Evolutionary conservation across 2,329 filamentous ascomycete genomes (phyloP).

Genomic region (Teratosphaeria gauchensis): DNA sequence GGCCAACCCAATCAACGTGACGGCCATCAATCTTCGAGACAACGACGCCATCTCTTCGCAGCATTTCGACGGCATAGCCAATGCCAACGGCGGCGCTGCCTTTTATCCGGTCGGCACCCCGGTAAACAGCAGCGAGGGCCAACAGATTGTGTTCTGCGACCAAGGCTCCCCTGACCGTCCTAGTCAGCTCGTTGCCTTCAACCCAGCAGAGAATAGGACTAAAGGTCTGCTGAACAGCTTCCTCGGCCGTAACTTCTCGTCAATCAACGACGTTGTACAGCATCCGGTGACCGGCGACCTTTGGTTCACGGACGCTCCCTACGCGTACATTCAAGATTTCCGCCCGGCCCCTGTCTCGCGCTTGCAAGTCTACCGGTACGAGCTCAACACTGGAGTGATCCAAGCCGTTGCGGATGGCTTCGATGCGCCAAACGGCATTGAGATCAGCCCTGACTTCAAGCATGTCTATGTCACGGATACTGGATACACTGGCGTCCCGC

Average conservation of each 20-base stretch:
- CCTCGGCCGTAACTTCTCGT: constrained; percentile 53
- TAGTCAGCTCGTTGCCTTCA: constrained; percentile 19
- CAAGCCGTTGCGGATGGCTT: constrained; percentile 50
- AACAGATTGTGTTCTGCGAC: constrained; percentile 26
- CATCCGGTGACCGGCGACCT: constrained; percentile 46
- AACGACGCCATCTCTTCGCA: constrained; percentile 17
- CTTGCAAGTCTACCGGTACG: constrained; percentile 51
- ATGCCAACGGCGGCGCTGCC: constrained; percentile 23
- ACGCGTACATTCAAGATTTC: constrained; percentile 29
- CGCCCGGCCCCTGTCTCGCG: constrained; percentile 42
- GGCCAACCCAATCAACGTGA: constrained; percentile 27
- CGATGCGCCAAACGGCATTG: constrained; percentile 46
- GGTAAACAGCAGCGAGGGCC: constrained; percentile 20
- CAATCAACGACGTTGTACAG: constrained; percentile 47
- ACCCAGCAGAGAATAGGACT: constrained; percentile 18
- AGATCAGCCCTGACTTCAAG: constrained; percentile 45
- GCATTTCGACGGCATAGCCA: constrained; percentile 17
- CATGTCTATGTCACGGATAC: constrained; percentile 50
- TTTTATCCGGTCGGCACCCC: constrained; percentile 22
- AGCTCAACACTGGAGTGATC: constrained; percentile 42
- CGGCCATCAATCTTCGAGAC: constrained; percentile 22
- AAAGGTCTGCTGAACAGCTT: constrained; percentile 47
- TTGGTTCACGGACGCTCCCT: constrained; percentile 49
- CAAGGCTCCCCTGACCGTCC: constrained; percentile 20
- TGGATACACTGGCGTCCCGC: constrained; percentile 26